Percentiles rank a stretch among this genome's conserved stretches.
phyloP scores from a whole-genome alignment of 495 filamentous ascomycete species.

The Hypoxylon trugodes region DNA sequence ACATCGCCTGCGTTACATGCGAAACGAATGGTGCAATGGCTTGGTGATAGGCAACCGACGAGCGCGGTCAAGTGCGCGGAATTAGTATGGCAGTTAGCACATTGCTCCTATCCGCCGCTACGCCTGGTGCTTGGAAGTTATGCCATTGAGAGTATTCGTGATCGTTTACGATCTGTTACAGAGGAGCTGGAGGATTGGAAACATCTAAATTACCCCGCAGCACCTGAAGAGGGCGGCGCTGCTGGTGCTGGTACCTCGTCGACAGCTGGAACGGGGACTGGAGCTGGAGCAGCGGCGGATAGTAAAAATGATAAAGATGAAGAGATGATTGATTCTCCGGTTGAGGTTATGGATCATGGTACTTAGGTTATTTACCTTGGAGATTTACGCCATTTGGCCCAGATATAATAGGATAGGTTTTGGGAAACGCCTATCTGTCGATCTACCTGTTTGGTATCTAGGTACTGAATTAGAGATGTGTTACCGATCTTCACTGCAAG shows the following conservation, averaged over 20 bases:
- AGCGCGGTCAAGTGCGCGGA: constrained; percentile 95
- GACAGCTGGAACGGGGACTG: too few species aligned
- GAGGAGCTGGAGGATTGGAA: constrained; percentile 97
- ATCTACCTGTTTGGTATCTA: too few species aligned
- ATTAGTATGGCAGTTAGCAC: constrained; percentile 93
- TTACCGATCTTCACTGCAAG: too few species aligned
- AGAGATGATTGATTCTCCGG: too few species aligned
- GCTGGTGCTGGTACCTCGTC: too few species aligned
- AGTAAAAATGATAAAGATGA: constrained; percentile 31
- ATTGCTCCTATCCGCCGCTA: constrained; percentile 90
- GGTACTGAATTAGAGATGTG: too few species aligned
- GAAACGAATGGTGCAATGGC: constrained; percentile 93
- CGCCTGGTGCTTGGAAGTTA: constrained; percentile 87
- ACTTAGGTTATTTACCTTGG: too few species aligned
- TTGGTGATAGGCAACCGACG: constrained; percentile 89
- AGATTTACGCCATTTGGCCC: too few species aligned
- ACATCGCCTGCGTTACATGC: constrained; percentile 88
- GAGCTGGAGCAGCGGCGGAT: constrained; percentile 11
- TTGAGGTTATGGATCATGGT: constrained; percentile 44
- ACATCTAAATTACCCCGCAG: constrained; percentile 69
- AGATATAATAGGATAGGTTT: too few species aligned
- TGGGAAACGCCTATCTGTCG: too few species aligned
- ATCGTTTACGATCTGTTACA: constrained; percentile 85
- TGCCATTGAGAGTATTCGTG: constrained; percentile 93
- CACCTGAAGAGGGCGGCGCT: constrained; percentile 41